Conservation (phyloP, 2,329 filamentous ascomycete genomes). For the Juglanconis juglandina region DNA sequence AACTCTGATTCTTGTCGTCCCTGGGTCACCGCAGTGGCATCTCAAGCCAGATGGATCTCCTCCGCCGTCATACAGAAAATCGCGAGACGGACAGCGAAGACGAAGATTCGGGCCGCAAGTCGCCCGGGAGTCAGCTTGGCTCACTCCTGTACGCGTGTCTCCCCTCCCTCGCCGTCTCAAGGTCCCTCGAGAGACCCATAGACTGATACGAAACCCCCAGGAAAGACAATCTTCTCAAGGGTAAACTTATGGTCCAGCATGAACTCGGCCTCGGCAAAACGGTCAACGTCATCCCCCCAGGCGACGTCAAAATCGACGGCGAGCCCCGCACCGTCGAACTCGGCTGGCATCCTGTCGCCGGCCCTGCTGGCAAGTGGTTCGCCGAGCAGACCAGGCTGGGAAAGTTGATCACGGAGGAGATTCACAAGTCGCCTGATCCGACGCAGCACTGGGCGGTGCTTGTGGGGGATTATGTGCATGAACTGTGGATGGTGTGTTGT, state of each 20-base stretch:
- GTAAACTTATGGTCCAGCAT: conserved; percentile 39
- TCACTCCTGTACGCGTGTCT: conserved; percentile 9
- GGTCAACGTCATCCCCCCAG: conserved; percentile 41
- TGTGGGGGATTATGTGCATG: conserved; percentile 52
- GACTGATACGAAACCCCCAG: not conserved
- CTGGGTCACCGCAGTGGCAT: not conserved
- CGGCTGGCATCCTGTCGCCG: conserved; percentile 58
- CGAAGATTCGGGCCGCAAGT: conserved; percentile 7
- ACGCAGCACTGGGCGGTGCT: conserved; percentile 60
- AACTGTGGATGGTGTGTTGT: conserved; percentile 53
- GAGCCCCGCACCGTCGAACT: conserved; percentile 45
- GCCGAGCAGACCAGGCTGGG: conserved; percentile 54
- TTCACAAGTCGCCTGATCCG: conserved; percentile 54
- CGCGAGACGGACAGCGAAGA: not conserved
- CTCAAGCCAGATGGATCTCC: not conserved
- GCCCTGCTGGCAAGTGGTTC: conserved; percentile 55
- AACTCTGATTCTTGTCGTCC: not conserved
- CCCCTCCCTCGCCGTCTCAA: too few species aligned
- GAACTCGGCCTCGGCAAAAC: conserved; percentile 41
- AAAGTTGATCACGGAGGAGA: conserved; percentile 52
- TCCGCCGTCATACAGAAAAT: not conserved
- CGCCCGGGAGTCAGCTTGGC: conserved; percentile 10
- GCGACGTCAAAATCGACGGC: conserved; percentile 34
- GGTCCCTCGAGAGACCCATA: not conserved
- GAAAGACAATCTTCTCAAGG: conserved; percentile 35